These are phyloP conservation scores for Tolypocladium sp. DNA, from an alignment of 2,329 filamentous ascomycete species.

Conservation along the genomic window DNA sequence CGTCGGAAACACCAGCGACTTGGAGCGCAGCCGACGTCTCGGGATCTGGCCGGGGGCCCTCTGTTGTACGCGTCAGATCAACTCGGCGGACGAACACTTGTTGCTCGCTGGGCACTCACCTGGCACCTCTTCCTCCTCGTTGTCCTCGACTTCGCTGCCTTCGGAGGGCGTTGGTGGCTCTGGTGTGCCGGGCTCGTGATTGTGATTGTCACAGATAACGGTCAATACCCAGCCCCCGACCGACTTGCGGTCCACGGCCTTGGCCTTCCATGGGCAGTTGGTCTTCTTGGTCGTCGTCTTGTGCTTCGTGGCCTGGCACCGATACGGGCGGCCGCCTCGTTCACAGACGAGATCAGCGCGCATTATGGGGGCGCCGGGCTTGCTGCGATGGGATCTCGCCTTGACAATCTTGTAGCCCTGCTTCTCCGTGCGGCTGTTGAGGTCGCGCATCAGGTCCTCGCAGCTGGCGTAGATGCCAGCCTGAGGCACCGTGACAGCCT, in stretches of 20 bases:
- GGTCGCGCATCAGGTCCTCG: slow-evolving; percentile 30
- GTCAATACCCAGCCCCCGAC: slow-evolving; percentile 35
- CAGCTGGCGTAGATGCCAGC: slow-evolving; percentile 27
- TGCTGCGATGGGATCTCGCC: slow-evolving; percentile 30
- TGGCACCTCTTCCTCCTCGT: slow-evolving; percentile 13
- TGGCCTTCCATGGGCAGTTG: slow-evolving; percentile 35
- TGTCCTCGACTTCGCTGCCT: slow-evolving; percentile 22
- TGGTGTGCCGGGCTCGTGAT: slow-evolving; percentile 33
- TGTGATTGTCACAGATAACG: slow-evolving; percentile 33
- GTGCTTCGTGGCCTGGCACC: slow-evolving; percentile 33
- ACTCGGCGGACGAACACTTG: neutral
- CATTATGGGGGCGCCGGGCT: slow-evolving; percentile 30
- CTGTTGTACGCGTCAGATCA: slow-evolving; percentile 10
- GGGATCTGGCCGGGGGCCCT: slow-evolving; percentile 23
- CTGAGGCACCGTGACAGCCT: slow-evolving; percentile 26
- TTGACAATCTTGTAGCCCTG: slow-evolving; percentile 38
- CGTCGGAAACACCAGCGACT: slow-evolving; percentile 28
- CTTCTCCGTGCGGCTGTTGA: slow-evolving; percentile 31
- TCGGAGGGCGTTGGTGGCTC: slow-evolving; percentile 28
- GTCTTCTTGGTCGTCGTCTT: slow-evolving; percentile 38
- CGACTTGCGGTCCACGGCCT: slow-evolving; percentile 33
- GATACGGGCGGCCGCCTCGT: slow-evolving; percentile 32
- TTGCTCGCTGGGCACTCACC: slow-evolving; percentile 1
- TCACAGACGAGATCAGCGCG: slow-evolving; percentile 36
- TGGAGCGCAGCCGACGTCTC: slow-evolving; percentile 27